These are phyloP conservation scores for Leccinum imitatum DNA, from an alignment of 768 basidiomycete species.

Conservation along the genomic window DNA sequence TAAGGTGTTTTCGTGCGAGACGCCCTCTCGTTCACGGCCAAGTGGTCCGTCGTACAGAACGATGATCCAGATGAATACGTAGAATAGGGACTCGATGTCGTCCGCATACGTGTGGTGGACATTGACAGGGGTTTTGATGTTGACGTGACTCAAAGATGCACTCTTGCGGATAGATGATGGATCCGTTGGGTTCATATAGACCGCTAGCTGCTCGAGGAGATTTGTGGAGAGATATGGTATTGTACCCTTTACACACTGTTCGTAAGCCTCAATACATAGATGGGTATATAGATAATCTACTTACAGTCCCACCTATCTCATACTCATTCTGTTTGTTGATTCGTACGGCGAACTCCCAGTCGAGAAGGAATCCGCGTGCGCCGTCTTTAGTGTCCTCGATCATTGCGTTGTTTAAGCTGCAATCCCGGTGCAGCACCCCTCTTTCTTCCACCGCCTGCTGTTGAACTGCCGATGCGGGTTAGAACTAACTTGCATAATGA, in stretches of 20 bases:
- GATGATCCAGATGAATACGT: neutral
- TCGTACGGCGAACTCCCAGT: neutral
- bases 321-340: neutral
- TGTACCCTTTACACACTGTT: neutral
- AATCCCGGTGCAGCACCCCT: neutral
- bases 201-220: neutral
- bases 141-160: neutral
- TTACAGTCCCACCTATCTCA: neutral
- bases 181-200: neutral
- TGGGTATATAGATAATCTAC: neutral
- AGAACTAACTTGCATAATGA: neutral
- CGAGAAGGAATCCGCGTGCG: neutral
- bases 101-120: neutral
- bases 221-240: neutral
- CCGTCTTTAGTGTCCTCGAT: neutral
- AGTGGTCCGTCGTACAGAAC: neutral
- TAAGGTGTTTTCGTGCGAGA: neutral
- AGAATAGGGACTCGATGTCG: neutral
- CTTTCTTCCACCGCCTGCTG: neutral
- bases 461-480: neutral
- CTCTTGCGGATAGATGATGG: neutral
- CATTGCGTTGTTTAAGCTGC: neutral
- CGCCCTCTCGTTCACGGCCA: neutral
- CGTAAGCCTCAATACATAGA: neutral
- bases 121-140: neutral